phyloP scores from a whole-genome alignment of 2,329 filamentous ascomycete genomes.

The Fusarium pilosicola region DNA sequence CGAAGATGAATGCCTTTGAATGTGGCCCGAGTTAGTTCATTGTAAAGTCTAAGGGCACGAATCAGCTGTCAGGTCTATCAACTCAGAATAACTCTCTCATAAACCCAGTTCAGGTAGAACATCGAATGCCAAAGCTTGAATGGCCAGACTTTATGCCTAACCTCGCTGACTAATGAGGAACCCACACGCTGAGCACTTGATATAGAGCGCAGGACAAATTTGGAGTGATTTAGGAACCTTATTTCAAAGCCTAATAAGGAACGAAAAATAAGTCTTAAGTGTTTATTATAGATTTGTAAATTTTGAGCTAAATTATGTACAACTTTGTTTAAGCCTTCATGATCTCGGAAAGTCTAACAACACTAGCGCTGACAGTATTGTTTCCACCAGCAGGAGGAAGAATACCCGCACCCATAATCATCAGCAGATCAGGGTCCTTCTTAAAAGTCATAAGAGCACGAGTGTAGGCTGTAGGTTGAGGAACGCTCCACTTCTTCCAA shows the following conservation, averaged over 20 bases:
- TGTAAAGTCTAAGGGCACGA: not conserved
- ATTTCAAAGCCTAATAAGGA: accelerated
- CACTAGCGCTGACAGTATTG: slow-evolving; percentile 55
- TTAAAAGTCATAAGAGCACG: slow-evolving; percentile 50
- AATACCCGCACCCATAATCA: slow-evolving; percentile 59
- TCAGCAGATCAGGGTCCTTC: slow-evolving; percentile 46
- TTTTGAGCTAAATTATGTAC: accelerated
- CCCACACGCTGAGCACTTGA: too few species aligned
- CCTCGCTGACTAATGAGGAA: too few species aligned
- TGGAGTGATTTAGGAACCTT: accelerated
- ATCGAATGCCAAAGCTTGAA: too few species aligned
- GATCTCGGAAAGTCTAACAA: slow-evolving; percentile 45
- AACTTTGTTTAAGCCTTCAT: slow-evolving; percentile 29
- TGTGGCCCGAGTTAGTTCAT: not conserved
- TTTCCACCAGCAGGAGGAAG: slow-evolving; percentile 57
- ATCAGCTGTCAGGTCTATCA: too few species aligned
- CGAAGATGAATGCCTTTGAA: accelerated
- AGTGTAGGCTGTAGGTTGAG: slow-evolving; percentile 52
- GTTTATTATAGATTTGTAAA: not conserved
- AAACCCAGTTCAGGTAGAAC: accelerated
- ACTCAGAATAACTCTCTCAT: too few species aligned
- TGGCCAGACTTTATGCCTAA: too few species aligned
- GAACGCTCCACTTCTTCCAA: slow-evolving; percentile 51
- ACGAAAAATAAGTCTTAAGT: accelerated
- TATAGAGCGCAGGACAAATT: not conserved